These are phyloP conservation scores for Capsicum pubescens DNA, from an alignment of 257 asterid species.

Conservation along the genomic window DNA sequence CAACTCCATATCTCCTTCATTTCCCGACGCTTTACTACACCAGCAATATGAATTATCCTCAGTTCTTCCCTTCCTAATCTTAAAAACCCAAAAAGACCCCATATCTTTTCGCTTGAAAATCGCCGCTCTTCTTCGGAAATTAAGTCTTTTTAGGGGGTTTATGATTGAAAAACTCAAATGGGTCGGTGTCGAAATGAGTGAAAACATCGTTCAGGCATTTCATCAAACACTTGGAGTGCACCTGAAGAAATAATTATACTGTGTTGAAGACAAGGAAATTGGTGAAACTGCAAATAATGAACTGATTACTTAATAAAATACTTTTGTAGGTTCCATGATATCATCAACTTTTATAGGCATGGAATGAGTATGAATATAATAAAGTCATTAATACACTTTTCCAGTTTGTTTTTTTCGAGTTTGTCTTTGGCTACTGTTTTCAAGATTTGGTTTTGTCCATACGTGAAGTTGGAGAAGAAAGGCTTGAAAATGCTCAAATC, in stretches of 20 bases:
- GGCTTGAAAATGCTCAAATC: background rate
- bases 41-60: constrained; percentile 43
- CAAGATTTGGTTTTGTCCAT: constrained; percentile 22
- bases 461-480: background rate
- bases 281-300: background rate
- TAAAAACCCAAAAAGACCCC: constrained; percentile 38
- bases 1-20: constrained; percentile 69
- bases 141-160: constrained; percentile 30
- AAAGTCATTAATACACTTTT: background rate
- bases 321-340: background rate
- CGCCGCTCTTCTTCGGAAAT: background rate
- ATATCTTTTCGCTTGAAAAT: constrained; percentile 1
- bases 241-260: background rate
- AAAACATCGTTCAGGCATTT: constrained; percentile 89
- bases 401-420: background rate
- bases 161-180: constrained; percentile 36
- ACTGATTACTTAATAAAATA: background rate
- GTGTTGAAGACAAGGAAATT: background rate
- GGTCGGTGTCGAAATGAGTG: constrained; percentile 38
- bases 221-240: constrained; percentile 39
- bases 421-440: background rate
- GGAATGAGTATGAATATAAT: background rate
- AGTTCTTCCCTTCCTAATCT: constrained; percentile 30
- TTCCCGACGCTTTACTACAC: constrained; percentile 40
- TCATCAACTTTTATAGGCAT: background rate